A percentile compares a stretch with the other conserved stretches of the same genome.
Conservation (phyloP, 2,329 filamentous ascomycete species). For the Tricladium varicosporioides region DNA sequence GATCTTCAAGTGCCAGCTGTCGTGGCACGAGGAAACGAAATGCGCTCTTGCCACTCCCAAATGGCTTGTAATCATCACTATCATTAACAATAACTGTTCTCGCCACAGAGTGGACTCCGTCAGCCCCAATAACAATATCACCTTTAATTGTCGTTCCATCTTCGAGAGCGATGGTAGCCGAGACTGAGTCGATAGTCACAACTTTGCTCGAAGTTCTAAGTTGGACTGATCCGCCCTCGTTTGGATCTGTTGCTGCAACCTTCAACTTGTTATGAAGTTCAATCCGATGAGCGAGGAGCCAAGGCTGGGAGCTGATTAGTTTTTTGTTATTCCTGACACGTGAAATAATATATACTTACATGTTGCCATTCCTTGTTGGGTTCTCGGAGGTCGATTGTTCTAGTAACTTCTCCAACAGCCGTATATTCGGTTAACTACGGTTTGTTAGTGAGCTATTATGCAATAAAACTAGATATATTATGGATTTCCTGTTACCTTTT, state of each 20-base stretch:
- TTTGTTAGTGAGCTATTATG: too few relatives aligned
- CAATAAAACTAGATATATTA: too few relatives aligned
- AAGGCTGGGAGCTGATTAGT: constrained; percentile 27
- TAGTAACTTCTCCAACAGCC: constrained; percentile 16
- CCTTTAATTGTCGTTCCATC: constrained; percentile 43
- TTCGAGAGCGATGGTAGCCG: constrained; percentile 43
- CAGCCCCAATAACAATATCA: constrained; percentile 53
- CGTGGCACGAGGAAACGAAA: constrained; percentile 26
- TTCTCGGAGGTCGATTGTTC: constrained; percentile 36
- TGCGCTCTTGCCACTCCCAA: constrained; percentile 22
- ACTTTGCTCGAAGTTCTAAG: constrained; percentile 44
- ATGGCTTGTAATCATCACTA: constrained; percentile 23
- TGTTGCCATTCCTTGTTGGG: constrained; percentile 48
- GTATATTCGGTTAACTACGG: constrained; percentile 34
- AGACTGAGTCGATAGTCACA: constrained; percentile 40
- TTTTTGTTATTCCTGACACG: too few relatives aligned
- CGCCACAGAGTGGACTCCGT: constrained; percentile 44
- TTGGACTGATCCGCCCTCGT: constrained; percentile 37
- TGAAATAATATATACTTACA: constrained; percentile 1
- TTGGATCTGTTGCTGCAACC: constrained; percentile 39
- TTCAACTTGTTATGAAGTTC: constrained; percentile 53
- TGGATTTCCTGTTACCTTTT: background rate
- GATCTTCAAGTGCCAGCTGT: constrained; percentile 33
- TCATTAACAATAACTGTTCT: constrained; percentile 1
- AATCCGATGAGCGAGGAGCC: constrained; percentile 54